Conservation (phyloP, 768 basidiomycete genomes). For the Trametes villosa region DNA sequence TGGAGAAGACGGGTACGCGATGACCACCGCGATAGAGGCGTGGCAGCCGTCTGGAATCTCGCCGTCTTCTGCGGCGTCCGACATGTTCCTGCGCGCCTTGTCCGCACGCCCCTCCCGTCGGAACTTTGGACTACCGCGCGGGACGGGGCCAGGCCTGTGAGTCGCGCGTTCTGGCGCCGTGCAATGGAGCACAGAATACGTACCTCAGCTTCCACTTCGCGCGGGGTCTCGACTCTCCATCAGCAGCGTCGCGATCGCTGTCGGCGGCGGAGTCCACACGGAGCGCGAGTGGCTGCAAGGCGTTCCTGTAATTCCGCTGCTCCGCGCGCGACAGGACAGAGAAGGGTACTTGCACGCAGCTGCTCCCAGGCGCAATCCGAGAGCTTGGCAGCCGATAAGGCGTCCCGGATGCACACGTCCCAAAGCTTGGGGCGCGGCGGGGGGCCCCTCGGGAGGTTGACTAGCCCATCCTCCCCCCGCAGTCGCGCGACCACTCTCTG, state of each 20-base stretch:
- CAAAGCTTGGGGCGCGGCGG: constrained; percentile 5
- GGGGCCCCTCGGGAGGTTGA: not conserved
- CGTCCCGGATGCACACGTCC: constrained; percentile 13
- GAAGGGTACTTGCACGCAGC: constrained; percentile 18
- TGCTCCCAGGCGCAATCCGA: constrained; percentile 17
- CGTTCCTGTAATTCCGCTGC: not conserved
- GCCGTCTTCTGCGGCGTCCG: constrained; percentile 5
- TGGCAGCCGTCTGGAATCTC: not conserved
- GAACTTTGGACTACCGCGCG: constrained; percentile 1
- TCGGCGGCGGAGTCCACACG: constrained; percentile 7
- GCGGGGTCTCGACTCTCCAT: not conserved
- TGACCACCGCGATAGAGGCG: constrained; percentile 12
- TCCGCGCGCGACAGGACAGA: not conserved
- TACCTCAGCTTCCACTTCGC: constrained; percentile 18
- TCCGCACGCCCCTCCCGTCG: not conserved
- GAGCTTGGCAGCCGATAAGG: not conserved
- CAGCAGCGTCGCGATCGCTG: not conserved
- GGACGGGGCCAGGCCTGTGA: constrained; percentile 1
- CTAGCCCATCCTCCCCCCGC: not conserved
- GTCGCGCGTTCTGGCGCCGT: not conserved
- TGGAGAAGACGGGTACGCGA: constrained; percentile 6
- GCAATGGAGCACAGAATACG: not conserved
- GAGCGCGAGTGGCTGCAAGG: constrained; percentile 16
- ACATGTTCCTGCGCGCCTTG: not conserved
- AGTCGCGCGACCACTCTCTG: constrained; percentile 4